Evolutionary conservation across 768 basidiomycete genomes (phyloP), one percentile per base, ranked within the genome.

Genomic region (Pleurotus pulmonarius): DNA sequence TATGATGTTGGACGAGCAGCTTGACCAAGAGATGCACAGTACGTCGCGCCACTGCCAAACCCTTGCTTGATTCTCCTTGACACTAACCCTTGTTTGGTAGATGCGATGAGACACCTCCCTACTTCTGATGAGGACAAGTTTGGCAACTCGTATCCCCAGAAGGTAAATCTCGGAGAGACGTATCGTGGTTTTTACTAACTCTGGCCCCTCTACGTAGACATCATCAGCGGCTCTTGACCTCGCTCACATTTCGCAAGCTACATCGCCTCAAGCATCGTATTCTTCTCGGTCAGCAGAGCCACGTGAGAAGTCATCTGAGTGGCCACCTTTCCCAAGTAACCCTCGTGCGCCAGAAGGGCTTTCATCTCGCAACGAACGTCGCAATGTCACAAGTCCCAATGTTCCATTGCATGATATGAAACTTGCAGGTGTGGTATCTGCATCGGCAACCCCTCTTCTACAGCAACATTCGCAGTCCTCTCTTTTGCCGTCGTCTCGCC

Each of bases 1-100:
- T 26, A 88, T 93, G 86, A 86, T 95, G 85, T 75, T 96, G 59
- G 94, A 96, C 62, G 90, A 95, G 69, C 92, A 95, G 65, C 73
- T 96, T 61, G 94, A 96, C 66, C 85, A 92, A 72, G 94, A 96
- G 68, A 94, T 96, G 85, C 87, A 94, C 66, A 94, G 93, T 94
- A 63, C 64, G 88, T 80, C 15, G 39, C 39, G 39, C 39, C 51
- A 53, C 51, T 9, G 24, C 41, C 6, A 43, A 26, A n/a, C 46
- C 24, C 29, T 58, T 49, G 44, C 38, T 56, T 13, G 39, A 6
- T 22, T 26, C 39, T 49, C 49, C 53, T 56, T 43, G 34, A 39
- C 20, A 61, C 56, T 59, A 34, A 55, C 60, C 44, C 63, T 58
- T 39, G 25, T 60, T 24, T 55, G 37, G 7, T 69, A 93, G 92